Evolutionary conservation across 345 rosid species (phyloP), one percentile per base, ranked within the genome.

Genomic region (Euphorbia peplus): DNA sequence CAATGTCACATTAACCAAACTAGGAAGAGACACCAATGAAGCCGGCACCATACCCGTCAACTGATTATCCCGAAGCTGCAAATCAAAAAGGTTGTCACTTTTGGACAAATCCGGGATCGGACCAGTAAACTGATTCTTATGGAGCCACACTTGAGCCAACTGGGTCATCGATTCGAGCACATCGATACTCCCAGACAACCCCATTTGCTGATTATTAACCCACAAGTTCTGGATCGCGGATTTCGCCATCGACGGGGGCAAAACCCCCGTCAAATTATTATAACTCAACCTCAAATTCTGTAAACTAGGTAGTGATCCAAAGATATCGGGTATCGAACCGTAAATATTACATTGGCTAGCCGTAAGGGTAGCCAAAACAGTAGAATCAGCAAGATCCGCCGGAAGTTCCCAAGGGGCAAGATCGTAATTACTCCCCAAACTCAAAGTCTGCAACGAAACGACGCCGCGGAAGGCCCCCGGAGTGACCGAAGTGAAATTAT

Each of bases 81-180:
- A 78, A 80, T 89, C 97, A 58, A 79, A 79, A 73, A 93, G 62
- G 51, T 37, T 65, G 3, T 55, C 63, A 52, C 90, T 82, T 4
- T 86, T 79, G 0, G 96, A 82, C 77, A 91, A 84, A 75, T 93
- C 92, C 0, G 98, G 98, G 51, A 93, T 86, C 0, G 85, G 86
- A 55, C 97, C 98, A 1, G 78, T 58, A 69, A 93, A 89, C 67
- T 76, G 80, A 68, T 93, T 93, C 46, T 80, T 80, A 0, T 91
- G 92, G 7, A 93, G 81, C 99, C 97, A 95, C n/a, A 82, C 95
- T 78, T 88, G 90, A 11, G 60, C 26, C 73, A 95, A 59, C 53
- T 78, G 78, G 8, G 75, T 56, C 97, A 95, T 91, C 24, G 71
- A 70, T 4, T 89, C 72, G 13, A 95, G 72, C 46, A 95, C 90